Conservation (phyloP, 2,329 filamentous ascomycete genomes). For the Arachnomyces sp. region DNA sequence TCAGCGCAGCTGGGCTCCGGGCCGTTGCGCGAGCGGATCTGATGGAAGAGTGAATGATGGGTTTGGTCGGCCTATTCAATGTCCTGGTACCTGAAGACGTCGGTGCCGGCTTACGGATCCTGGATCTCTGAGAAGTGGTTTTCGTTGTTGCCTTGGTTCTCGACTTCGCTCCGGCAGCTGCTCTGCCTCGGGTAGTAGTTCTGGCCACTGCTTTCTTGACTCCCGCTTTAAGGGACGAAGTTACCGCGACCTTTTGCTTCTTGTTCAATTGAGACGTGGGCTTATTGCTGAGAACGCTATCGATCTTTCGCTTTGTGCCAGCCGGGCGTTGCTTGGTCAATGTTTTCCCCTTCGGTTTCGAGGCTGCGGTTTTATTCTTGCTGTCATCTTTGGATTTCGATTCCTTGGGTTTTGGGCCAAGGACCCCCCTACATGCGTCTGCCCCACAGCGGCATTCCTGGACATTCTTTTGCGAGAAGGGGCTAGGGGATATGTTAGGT, state of each 20-base stretch:
- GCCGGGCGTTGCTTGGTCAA: conserved; percentile 2
- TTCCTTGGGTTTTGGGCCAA: conserved; percentile 51
- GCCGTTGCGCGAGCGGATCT: conserved; percentile 6
- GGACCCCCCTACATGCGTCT: conserved; percentile 52
- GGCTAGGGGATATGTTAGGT: conserved; percentile 24
- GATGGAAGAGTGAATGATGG: conserved; percentile 8
- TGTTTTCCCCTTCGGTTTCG: conserved; percentile 1
- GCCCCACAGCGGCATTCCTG: conserved; percentile 58
- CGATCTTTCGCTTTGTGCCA: conserved; percentile 28
- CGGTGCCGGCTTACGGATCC: not conserved
- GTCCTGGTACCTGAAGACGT: not conserved
- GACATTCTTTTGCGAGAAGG: conserved; percentile 55
- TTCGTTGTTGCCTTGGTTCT: not conserved
- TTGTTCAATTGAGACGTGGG: conserved; percentile 25
- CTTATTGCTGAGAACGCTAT: conserved; percentile 17
- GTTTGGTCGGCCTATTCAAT: conserved; percentile 4
- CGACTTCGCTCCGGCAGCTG: conserved; percentile 2
- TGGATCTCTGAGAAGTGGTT: not conserved
- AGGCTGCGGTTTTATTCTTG: conserved; percentile 13
- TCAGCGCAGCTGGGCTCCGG: conserved; percentile 10
- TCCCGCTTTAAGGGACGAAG: conserved; percentile 25
- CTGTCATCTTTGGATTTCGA: conserved; percentile 6
- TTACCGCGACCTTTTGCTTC: conserved; percentile 21
- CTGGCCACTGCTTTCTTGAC: conserved; percentile 25
- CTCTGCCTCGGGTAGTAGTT: conserved; percentile 1